Evolutionary conservation across 371 early-diverging fungal genomes (phyloP).

Genomic region (Mucor indicus): DNA sequence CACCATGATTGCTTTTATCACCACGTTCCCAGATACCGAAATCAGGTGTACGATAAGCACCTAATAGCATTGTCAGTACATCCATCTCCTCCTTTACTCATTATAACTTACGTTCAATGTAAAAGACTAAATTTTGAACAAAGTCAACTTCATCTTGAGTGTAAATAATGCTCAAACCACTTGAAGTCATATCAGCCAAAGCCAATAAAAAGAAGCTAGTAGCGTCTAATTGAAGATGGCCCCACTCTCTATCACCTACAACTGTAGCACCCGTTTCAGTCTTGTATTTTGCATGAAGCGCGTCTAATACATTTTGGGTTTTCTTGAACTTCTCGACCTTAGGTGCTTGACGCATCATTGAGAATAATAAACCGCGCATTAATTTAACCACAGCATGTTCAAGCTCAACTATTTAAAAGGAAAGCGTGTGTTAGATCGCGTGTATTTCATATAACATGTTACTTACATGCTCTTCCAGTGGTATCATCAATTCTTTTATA

Average conservation of each 20-base stretch:
- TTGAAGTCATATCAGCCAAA: conserved; percentile 86
- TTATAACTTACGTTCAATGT: conserved; percentile 67
- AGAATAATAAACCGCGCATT: conserved; percentile 69
- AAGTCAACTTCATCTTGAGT: conserved; percentile 89
- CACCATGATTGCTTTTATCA: conserved; percentile 86
- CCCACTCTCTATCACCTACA: conserved; percentile 89
- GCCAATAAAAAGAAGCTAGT: conserved; percentile 81
- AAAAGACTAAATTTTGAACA: conserved; percentile 87
- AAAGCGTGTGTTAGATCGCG: neutral
- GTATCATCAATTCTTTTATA: conserved; percentile 85
- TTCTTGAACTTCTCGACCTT: conserved; percentile 84
- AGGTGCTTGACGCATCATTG: conserved; percentile 84
- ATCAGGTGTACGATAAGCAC: conserved; percentile 76
- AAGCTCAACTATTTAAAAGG: conserved; percentile 60
- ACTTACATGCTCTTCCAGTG: conserved; percentile 78
- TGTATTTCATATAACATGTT: neutral
- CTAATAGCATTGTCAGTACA: conserved; percentile 2
- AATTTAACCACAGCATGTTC: conserved; percentile 84
- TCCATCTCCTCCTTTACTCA: too few relatives aligned
- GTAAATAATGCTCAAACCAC: conserved; percentile 74
- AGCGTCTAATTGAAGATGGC: conserved; percentile 78
- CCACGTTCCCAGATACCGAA: conserved; percentile 93
- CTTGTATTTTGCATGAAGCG: conserved; percentile 88
- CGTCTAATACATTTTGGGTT: conserved; percentile 65
- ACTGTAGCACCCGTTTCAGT: conserved; percentile 84